Percentiles rank a stretch among this genome's conserved stretches.
Conservation (phyloP, 2,329 filamentous ascomycete genomes). For the Fusarium camptoceras region DNA sequence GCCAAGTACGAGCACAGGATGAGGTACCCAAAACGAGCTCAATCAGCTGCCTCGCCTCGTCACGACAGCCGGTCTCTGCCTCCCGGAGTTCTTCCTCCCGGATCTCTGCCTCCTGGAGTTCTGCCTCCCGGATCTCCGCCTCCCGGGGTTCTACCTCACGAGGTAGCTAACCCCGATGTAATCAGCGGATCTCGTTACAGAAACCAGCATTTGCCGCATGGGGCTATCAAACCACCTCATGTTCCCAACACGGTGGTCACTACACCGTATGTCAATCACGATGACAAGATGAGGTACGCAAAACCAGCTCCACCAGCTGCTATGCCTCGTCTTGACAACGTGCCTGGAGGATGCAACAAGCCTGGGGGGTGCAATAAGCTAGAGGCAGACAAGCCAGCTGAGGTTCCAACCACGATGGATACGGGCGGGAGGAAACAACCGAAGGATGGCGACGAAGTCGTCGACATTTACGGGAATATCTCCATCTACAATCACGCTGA, state of each 20-base stretch:
- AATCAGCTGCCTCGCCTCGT: not conserved
- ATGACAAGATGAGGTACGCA: not conserved
- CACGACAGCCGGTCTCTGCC: not conserved
- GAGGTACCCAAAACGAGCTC: not conserved
- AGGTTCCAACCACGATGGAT: not conserved
- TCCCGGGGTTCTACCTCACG: not conserved
- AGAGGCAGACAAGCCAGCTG: not conserved
- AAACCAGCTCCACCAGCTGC: not conserved
- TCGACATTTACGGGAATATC: no score
- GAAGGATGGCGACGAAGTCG: no score
- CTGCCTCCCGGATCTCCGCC: not conserved
- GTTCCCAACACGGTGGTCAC: not conserved
- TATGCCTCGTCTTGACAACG: not conserved
- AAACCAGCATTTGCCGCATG: no score
- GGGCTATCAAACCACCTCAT: not conserved
- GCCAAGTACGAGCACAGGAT: not conserved
- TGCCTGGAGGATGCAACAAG: not conserved
- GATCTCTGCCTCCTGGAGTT: not conserved
- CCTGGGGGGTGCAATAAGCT: not conserved
- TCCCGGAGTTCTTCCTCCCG: not conserved
- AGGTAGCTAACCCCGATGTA: no score
- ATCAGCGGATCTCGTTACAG: no score
- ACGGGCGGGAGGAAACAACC: no score
- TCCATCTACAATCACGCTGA: no score
- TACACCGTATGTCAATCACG: not conserved